Percentiles rank a stretch among this genome's conserved stretches.
These are phyloP conservation scores for Aspergillus fumigatus DNA, from an alignment of 2,329 filamentous ascomycete genomes.

Conservation along the genomic window DNA sequence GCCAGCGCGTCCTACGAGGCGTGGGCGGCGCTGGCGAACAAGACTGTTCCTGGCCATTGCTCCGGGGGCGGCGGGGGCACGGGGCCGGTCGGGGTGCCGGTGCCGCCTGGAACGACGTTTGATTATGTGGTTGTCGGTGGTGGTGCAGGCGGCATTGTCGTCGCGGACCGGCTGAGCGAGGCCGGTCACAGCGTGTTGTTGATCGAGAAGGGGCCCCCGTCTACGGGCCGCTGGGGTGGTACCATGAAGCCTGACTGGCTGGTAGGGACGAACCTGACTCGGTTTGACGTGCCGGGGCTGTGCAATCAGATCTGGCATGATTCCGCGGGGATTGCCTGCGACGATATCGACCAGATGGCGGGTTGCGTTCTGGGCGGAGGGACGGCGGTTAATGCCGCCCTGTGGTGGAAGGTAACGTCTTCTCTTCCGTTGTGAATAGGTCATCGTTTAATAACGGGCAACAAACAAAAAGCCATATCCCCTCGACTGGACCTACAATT, in stretches of 20 bases:
- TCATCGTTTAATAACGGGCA: neutral
- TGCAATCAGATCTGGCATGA: conserved; percentile 67
- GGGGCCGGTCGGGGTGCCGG: conserved; percentile 2
- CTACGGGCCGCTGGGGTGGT: conserved; percentile 62
- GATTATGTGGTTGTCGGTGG: conserved; percentile 47
- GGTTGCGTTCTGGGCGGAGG: conserved; percentile 64
- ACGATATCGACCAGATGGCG: conserved; percentile 68
- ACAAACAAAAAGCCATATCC: conserved; percentile 6
- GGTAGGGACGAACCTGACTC: conserved; percentile 56
- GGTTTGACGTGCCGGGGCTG: conserved; percentile 67
- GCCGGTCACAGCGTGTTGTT: conserved; percentile 62
- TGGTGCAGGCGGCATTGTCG: conserved; percentile 50
- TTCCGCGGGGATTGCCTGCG: conserved; percentile 50
- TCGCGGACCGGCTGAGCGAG: conserved; percentile 58
- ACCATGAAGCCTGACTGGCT: conserved; percentile 57
- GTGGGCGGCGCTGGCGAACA: conserved; percentile 27
- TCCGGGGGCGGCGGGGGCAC: conserved; percentile 5
- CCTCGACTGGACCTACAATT: conserved; percentile 5
- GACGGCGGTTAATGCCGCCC: conserved; percentile 5
- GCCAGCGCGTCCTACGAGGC: conserved; percentile 35
- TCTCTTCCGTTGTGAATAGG: neutral
- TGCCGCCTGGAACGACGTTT: conserved; percentile 8
- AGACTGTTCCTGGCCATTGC: conserved; percentile 15
- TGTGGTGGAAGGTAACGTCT: conserved; percentile 7
- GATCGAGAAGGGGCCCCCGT: conserved; percentile 57